A percentile compares a stretch with the other conserved stretches of the same genome.
These are phyloP conservation scores for Diaporthe citriasiana DNA, from an alignment of 2,329 filamentous ascomycete genomes.

Conservation along the genomic window DNA sequence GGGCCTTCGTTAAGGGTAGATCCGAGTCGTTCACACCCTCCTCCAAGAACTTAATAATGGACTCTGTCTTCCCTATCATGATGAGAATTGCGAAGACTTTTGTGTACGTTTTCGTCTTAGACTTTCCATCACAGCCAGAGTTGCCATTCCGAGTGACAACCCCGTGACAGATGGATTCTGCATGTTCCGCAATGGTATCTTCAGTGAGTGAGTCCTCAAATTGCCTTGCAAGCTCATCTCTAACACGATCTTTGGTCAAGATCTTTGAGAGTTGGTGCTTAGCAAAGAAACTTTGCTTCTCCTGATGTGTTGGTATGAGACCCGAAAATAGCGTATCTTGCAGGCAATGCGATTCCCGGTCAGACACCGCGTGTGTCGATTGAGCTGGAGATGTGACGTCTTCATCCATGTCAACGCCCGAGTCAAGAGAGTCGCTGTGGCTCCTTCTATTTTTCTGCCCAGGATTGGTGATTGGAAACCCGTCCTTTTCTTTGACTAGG, in stretches of 20 bases:
- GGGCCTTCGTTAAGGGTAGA: neutral
- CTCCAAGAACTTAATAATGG: neutral
- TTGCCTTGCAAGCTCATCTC: neutral
- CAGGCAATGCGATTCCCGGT: neutral
- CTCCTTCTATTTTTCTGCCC: neutral
- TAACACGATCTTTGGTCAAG: neutral
- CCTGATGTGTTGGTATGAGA: neutral
- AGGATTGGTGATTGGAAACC: neutral
- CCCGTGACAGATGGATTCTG: neutral
- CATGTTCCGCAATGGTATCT: neutral
- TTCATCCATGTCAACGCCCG: neutral
- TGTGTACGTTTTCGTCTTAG: neutral
- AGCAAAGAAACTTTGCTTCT: neutral
- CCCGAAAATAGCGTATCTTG: neutral
- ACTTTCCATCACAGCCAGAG: no score
- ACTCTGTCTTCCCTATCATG: neutral
- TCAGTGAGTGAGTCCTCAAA: neutral
- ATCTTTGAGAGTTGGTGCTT: neutral
- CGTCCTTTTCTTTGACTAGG: neutral
- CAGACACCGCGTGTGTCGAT: neutral
- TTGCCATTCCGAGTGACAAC: no score
- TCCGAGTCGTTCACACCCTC: conserved; percentile 5
- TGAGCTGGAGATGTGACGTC: fast-evolving
- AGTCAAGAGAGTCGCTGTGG: neutral
- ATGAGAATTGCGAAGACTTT: neutral